Base-by-base conservation (phyloP, 192 early-diverging fungal genomes). In the Mortierella alpina region DNA sequence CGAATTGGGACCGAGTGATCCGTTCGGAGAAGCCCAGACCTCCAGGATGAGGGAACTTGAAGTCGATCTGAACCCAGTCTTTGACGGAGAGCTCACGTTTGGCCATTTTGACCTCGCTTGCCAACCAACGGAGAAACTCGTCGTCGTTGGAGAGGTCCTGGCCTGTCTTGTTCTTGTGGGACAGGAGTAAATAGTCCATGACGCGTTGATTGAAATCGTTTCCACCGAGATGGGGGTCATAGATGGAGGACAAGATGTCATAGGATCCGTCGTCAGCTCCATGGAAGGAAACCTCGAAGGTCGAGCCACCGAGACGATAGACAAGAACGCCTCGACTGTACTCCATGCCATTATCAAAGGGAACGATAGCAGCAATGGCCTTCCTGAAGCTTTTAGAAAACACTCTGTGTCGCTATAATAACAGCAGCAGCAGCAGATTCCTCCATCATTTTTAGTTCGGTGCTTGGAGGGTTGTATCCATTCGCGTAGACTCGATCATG, bases 171-270 rank as follows among this genome's bases (percentile, higher is more conserved):
- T 92, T 91, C 86, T 95, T 92, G 89, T 88, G 93, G 46, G 90
- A 83, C 88, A 91, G 89, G 77, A 88, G 90, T 87, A 96, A 92
- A 91, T 96, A 89, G 62, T 93, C 91, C 63, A 95, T 89, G 68
- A 95, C 72, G 70, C 92, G 88, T 87, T 93, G 89, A 88, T 95
- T 92, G 82, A 95, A 95, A 84, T 95, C 93, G 80, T 95, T 93
- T 72, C 94, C 94, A 50, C 94, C 94, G 58, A 93, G 84, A 64
- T 92, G 90, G 45, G 90, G 93, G 88, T 95, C 92, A 66, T 93
- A 92, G 72, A 89, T 88, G 75, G 92, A 94, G 5, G 94, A 90
- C 63, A 92, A 76, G 23, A 92, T 92, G 72, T 93, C 90, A 73
- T 90, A 93, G 65, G 91, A 87, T 72, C 92, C 92, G 66, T 92